Evolutionary conservation across 768 basidiomycete genomes (phyloP), one percentile per base, ranked within the genome.

Genomic region (Pisolithus marmoratus): DNA sequence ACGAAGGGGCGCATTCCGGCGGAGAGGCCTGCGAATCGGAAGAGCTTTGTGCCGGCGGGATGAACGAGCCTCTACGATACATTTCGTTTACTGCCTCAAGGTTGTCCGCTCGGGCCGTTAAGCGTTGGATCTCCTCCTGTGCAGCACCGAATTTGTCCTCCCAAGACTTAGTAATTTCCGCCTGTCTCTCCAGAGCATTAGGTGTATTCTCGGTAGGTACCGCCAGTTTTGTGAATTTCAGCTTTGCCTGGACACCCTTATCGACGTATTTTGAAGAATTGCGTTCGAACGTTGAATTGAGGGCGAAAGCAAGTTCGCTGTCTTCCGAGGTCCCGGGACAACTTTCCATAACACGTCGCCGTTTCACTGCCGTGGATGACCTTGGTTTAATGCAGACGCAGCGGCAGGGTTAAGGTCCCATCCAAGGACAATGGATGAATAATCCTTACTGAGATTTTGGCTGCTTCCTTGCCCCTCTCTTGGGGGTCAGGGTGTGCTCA

Each of bases 371-470:
- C 38, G 24, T 44, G 37, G 51, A 19, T 37, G 20, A 53, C 54
- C 64, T 66, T 67, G 27, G 22, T 34, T 31, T 23, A 14, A 46
- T 27, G 26, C 26, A 46, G 44, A 17, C 15, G 20, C 2, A 7
- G 19, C 15, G 23, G 19, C 23, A 6, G 19, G 3, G 34, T 34
- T 29, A 36, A 36, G 46, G 34, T 9, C 4, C 19, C 29, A 20
- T n/a, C 23, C 31, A 9, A 31, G 12, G 19, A 47, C 29, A 47
- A 22, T 17, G 5, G 34, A 19, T 26, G 27, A 26, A 17, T 26
- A 36, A 12, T 31, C 58, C 64, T 66, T 61, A 66, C 64, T 63
- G 65, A 56, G 64, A 60, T 67, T 58, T 63, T 54, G 61, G 55
- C 48, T 44, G 58, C 8, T 52, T 34, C 24, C 42, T 41, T 46